phyloP scores from a whole-genome alignment of 2,329 filamentous ascomycete genomes.

The Nigrograna mackinnonii region DNA sequence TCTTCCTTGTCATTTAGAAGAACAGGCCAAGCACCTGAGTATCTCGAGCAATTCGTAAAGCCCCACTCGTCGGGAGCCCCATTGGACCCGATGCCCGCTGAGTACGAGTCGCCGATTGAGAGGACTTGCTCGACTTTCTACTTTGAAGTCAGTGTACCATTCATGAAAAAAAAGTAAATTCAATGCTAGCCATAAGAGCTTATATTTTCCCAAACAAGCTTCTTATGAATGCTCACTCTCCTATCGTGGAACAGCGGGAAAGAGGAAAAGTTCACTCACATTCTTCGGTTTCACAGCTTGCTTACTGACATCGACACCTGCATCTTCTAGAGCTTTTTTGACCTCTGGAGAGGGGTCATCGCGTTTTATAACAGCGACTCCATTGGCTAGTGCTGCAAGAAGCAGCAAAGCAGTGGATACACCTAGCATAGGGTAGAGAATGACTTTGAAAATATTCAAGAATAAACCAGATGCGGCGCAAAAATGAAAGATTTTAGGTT shows the following conservation, averaged over 20 bases:
- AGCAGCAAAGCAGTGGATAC: too few species aligned
- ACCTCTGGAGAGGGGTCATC: not conserved
- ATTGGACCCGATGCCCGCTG: not conserved
- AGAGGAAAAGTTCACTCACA: not conserved
- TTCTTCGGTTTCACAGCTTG: not conserved
- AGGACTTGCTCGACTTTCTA: not conserved
- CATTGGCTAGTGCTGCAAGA: not conserved
- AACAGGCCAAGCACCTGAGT: not conserved
- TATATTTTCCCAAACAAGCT: too few species aligned
- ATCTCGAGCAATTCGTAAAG: not conserved
- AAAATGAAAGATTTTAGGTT: too few species aligned
- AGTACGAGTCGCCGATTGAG: not conserved
- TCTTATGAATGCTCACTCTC: not conserved
- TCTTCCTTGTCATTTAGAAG: not conserved
- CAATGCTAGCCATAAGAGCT: too few species aligned
- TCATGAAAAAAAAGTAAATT: not conserved
- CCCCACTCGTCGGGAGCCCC: not conserved
- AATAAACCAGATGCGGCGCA: too few species aligned
- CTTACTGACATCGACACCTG: not conserved
- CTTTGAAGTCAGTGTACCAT: not conserved
- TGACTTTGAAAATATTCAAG: too few species aligned
- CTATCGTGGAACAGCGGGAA: not conserved
- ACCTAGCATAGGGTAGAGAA: too few species aligned
- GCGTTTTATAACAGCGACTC: not conserved
- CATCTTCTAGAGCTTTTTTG: not conserved